phyloP scores from a whole-genome alignment of 345 rosid genomes.

The Eucalyptus viminalis region DNA sequence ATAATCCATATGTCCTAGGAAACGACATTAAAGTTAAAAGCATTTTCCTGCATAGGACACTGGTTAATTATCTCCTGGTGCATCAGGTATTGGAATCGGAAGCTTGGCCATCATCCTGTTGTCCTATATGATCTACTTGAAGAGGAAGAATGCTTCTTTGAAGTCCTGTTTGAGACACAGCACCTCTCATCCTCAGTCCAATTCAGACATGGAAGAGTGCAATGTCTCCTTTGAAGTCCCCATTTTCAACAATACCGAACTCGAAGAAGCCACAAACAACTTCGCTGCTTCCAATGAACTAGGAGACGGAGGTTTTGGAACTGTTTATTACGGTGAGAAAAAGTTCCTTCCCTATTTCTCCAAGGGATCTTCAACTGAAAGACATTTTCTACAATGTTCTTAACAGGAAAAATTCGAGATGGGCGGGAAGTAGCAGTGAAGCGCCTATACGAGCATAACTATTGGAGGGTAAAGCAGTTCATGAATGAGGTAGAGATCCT shows the following conservation, averaged over 20 bases:
- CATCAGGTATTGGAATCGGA: slow-evolving; percentile 2
- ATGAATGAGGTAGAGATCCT: slow-evolving; percentile 19
- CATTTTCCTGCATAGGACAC: no score
- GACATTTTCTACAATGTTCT: background rate
- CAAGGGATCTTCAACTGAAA: background rate
- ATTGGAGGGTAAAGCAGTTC: slow-evolving; percentile 8
- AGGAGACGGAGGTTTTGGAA: slow-evolving; percentile 63
- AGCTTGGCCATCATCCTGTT: background rate
- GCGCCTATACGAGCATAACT: slow-evolving; percentile 11
- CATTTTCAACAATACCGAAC: slow-evolving; percentile 37
- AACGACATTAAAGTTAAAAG: background rate
- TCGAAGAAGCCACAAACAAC: slow-evolving; percentile 38
- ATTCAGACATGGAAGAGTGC: slow-evolving; percentile 17
- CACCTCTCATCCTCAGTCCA: slow-evolving; percentile 1
- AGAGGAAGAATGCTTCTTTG: background rate
- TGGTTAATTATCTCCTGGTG: no score
- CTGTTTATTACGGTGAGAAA: slow-evolving; percentile 47
- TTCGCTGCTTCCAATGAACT: slow-evolving; percentile 26
- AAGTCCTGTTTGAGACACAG: background rate
- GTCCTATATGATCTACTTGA: background rate
- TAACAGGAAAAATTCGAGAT: slow-evolving; percentile 8
- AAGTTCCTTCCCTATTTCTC: background rate
- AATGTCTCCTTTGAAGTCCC: slow-evolving; percentile 24
- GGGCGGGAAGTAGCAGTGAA: slow-evolving; percentile 23
- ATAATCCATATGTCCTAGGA: background rate